phyloP scores from a whole-genome alignment of 148 eudicot species.

The Limonium bicolor region DNA sequence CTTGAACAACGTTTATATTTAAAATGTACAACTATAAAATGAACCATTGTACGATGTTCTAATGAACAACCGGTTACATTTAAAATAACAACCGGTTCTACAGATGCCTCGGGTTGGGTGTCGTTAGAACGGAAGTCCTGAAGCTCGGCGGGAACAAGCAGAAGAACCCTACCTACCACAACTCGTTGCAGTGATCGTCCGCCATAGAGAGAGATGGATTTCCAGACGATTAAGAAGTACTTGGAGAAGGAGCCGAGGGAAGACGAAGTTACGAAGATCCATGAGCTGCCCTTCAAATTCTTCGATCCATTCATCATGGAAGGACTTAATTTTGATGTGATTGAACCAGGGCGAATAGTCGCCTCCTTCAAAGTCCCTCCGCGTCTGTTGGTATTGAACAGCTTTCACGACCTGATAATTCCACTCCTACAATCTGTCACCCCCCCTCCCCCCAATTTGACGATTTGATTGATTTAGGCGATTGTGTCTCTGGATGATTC shows the following conservation, averaged over 20 bases:
- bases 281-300: slow-evolving; percentile 39
- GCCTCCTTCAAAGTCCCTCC: slow-evolving; percentile 64
- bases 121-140: too few relatives aligned
- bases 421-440: background rate
- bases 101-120: too few relatives aligned
- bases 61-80: too few relatives aligned
- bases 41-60: too few relatives aligned
- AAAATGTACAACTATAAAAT: too few relatives aligned
- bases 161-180: too few relatives aligned
- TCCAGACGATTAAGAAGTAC: slow-evolving; percentile 2
- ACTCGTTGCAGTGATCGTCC: too few relatives aligned
- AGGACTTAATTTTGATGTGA: slow-evolving; percentile 20
- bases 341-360: slow-evolving; percentile 48
- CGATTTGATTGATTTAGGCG: slow-evolving; percentile 1
- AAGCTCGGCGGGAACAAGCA: too few relatives aligned
- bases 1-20: too few relatives aligned
- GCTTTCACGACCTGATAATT: background rate
- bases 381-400: slow-evolving; percentile 38
- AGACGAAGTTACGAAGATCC: slow-evolving; percentile 31
- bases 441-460: background rate
- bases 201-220: slow-evolving; percentile 14
- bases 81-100: too few relatives aligned
- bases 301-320: slow-evolving; percentile 31
- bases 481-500: background rate
- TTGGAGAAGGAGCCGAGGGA: slow-evolving; percentile 14